Percentiles rank a stretch among this genome's conserved stretches.
phyloP scores from a whole-genome alignment of 768 basidiomycete species.

The Leccinum incarnatum region DNA sequence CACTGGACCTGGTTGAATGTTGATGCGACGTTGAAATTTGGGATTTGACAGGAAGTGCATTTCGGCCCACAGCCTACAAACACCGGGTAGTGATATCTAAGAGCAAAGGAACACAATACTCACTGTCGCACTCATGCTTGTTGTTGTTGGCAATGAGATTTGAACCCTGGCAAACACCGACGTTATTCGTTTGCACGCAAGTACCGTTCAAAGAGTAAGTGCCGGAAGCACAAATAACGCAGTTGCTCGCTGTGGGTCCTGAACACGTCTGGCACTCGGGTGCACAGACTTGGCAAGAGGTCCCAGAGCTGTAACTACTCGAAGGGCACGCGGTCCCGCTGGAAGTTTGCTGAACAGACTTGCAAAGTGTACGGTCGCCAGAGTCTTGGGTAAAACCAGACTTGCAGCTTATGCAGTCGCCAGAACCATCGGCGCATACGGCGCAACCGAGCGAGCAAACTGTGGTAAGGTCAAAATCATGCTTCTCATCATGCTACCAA shows the following conservation, averaged over 20 bases:
- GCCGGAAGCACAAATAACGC: slow-evolving; percentile 63
- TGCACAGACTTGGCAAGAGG: slow-evolving; percentile 58
- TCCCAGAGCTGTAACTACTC: slow-evolving; percentile 59
- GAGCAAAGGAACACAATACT: slow-evolving; percentile 4
- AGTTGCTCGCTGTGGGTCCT: slow-evolving; percentile 65
- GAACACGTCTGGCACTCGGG: slow-evolving; percentile 68
- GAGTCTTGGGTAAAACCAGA: slow-evolving; percentile 65
- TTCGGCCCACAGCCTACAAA: slow-evolving; percentile 72
- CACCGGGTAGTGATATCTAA: not conserved
- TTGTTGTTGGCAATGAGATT: slow-evolving; percentile 74
- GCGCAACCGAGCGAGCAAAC: slow-evolving; percentile 76
- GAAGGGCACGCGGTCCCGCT: slow-evolving; percentile 59
- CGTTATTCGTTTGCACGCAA: slow-evolving; percentile 63
- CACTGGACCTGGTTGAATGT: slow-evolving; percentile 66
- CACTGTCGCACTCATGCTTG: slow-evolving; percentile 83
- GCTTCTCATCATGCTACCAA: not conserved
- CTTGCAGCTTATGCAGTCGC: slow-evolving; percentile 70
- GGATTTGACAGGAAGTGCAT: slow-evolving; percentile 75
- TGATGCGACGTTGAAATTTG: slow-evolving; percentile 68
- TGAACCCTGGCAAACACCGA: slow-evolving; percentile 73
- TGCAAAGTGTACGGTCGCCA: slow-evolving; percentile 66
- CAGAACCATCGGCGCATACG: slow-evolving; percentile 63
- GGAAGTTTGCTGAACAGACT: slow-evolving; percentile 48
- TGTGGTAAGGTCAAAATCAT: slow-evolving; percentile 22
- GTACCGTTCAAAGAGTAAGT: slow-evolving; percentile 62